Percentiles rank a stretch among this genome's conserved stretches.
Conservation (phyloP, 371 early-diverging fungal genomes). For the Actinomortierella ambigua region DNA sequence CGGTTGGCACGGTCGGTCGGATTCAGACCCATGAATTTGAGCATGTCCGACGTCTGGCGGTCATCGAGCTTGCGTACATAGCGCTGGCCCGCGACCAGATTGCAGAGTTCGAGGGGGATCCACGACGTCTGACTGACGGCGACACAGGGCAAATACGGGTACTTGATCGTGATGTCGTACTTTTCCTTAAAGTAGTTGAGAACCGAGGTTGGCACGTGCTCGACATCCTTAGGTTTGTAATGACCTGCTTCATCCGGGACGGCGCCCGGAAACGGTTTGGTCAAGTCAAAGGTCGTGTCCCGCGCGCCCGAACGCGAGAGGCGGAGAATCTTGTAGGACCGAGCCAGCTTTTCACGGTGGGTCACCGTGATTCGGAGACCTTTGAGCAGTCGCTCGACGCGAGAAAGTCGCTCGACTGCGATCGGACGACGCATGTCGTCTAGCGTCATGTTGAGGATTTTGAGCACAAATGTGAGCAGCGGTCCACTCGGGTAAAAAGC, state of each 20-base stretch:
- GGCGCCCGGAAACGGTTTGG: slow-evolving; percentile 5
- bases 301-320: slow-evolving; percentile 69
- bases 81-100: slow-evolving; percentile 80
- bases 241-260: neutral
- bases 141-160: slow-evolving; percentile 84
- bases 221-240: slow-evolving; percentile 28
- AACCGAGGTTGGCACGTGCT: slow-evolving; percentile 60
- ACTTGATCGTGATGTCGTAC: slow-evolving; percentile 72
- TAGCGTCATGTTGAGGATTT: slow-evolving; percentile 53
- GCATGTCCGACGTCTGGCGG: slow-evolving; percentile 90
- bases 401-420: slow-evolving; percentile 16
- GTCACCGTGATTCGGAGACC: slow-evolving; percentile 69
- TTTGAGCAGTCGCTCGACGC: slow-evolving; percentile 70
- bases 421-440: slow-evolving; percentile 41
- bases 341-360: slow-evolving; percentile 71
- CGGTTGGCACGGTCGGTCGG: slow-evolving; percentile 72
- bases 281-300: slow-evolving; percentile 65
- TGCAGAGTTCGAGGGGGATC: slow-evolving; percentile 91
- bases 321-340: slow-evolving; percentile 67
- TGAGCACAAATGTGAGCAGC: slow-evolving; percentile 51
- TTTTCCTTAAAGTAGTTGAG: slow-evolving; percentile 72
- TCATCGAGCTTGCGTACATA: slow-evolving; percentile 81
- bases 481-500: slow-evolving; percentile 70
- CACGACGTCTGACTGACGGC: slow-evolving; percentile 61
- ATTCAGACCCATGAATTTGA: slow-evolving; percentile 85